Evolutionary conservation across 2,329 filamentous ascomycete genomes (phyloP).

Genomic region (Aspergillus flavus): DNA sequence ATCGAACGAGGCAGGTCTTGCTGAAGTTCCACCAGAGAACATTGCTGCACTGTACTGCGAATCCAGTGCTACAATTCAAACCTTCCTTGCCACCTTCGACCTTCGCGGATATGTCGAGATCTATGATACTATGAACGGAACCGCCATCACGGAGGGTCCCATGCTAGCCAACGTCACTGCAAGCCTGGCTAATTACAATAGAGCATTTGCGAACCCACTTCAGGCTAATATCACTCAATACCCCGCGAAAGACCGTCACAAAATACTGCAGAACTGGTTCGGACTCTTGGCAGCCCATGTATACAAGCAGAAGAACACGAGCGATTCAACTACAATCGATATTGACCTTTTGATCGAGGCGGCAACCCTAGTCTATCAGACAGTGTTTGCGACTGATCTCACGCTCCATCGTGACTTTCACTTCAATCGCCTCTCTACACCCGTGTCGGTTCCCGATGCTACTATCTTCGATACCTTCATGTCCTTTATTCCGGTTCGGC

Average conservation of each 20-base stretch:
- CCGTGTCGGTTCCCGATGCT: neutral
- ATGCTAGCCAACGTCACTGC: constrained; percentile 21
- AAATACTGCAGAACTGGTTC: constrained; percentile 13
- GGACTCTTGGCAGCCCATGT: constrained; percentile 15
- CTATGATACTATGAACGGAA: constrained; percentile 9
- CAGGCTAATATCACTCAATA: neutral
- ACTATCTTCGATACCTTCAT: constrained; percentile 14
- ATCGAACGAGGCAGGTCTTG: neutral
- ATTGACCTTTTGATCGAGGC: constrained; percentile 7
- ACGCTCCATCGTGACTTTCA: constrained; percentile 19
- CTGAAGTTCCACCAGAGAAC: neutral
- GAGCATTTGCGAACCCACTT: constrained; percentile 8
- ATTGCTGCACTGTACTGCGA: constrained; percentile 15
- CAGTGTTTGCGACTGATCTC: constrained; percentile 20
- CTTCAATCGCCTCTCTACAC: constrained; percentile 5
- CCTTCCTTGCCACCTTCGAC: constrained; percentile 18
- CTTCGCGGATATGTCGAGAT: constrained; percentile 16
- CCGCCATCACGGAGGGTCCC: constrained; percentile 11
- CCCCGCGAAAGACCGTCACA: neutral
- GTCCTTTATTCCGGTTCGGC: constrained; percentile 18
- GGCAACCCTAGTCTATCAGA: constrained; percentile 18
- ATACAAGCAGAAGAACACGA: constrained; percentile 12
- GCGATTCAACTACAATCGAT: neutral
- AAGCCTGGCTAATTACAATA: constrained; percentile 17
- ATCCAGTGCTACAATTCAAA: constrained; percentile 15